A percentile compares a stretch with the other conserved stretches of the same genome.
Conservation (phyloP, 2,329 filamentous ascomycete genomes). For the Scorias spongiosa region DNA sequence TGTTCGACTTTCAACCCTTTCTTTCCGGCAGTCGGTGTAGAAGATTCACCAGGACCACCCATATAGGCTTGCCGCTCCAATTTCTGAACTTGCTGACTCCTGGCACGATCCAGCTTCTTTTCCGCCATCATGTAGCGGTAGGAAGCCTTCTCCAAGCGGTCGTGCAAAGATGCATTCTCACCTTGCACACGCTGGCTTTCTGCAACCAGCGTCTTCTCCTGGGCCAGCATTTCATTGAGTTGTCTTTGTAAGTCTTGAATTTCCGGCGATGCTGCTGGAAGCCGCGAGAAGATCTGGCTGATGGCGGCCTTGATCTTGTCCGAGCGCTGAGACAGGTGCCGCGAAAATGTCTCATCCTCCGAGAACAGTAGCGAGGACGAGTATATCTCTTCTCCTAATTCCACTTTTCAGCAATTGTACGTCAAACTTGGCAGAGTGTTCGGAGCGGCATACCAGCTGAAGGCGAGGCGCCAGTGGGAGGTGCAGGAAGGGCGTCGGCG, state of each 20-base stretch:
- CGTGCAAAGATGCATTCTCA: conserved; percentile 73
- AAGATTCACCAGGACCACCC: conserved; percentile 37
- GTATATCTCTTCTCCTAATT: conserved; percentile 25
- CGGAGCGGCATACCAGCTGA: conserved; percentile 14
- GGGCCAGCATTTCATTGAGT: conserved; percentile 58
- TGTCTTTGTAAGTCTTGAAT: conserved; percentile 58
- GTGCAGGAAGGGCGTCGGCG: conserved; percentile 20
- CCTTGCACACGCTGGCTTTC: conserved; percentile 59
- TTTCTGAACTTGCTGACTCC: conserved; percentile 80
- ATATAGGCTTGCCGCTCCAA: conserved; percentile 78
- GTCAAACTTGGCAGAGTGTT: conserved; percentile 12
- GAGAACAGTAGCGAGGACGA: conserved; percentile 39
- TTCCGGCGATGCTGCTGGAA: conserved; percentile 45
- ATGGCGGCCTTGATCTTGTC: conserved; percentile 63
- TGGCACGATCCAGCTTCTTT: conserved; percentile 79
- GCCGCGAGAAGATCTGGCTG: conserved; percentile 46
- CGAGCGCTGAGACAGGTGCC: conserved; percentile 62
- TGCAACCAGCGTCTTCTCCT: conserved; percentile 66
- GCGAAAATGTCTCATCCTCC: conserved; percentile 50
- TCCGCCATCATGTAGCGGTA: conserved; percentile 89
- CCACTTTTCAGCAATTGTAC: conserved; percentile 15
- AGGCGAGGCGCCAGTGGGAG: conserved; percentile 15
- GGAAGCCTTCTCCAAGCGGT: conserved; percentile 76
- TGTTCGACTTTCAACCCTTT: conserved; percentile 30
- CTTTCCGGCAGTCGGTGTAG: conserved; percentile 28